phyloP scores from a whole-genome alignment of 352 stramenopile species.

The Saprolegnia diclina region DNA sequence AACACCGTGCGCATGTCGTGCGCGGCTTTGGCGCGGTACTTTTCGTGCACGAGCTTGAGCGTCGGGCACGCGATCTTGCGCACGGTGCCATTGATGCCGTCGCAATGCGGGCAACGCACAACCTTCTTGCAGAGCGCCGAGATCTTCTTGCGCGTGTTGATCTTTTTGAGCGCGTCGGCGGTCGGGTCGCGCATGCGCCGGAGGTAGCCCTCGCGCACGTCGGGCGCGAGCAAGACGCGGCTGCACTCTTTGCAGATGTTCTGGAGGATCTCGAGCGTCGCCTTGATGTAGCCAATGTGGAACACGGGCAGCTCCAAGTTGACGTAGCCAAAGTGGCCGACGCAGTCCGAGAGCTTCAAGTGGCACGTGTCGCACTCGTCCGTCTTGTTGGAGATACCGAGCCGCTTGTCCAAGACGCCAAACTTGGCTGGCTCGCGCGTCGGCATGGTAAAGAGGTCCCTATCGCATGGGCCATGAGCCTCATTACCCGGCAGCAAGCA shows the following conservation, averaged over 20 bases:
- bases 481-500: conserved; percentile 24
- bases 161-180: conserved; percentile 68
- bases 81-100: conserved; percentile 95
- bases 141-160: conserved; percentile 91
- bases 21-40: conserved; percentile 87
- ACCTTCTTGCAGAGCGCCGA: conserved; percentile 96
- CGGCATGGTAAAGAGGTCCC: conserved; percentile 97
- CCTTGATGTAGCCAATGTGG: conserved; percentile 99
- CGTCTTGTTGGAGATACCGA: conserved; percentile 98
- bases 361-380: conserved; percentile 90
- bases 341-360: conserved; percentile 94
- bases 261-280: conserved; percentile 96
- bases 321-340: conserved; percentile 97
- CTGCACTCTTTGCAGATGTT: conserved; percentile 98
- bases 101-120: conserved; percentile 93
- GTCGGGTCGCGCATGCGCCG: conserved; percentile 82
- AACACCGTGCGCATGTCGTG: conserved; percentile 83
- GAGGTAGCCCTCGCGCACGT: conserved; percentile 85
- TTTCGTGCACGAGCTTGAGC: conserved; percentile 98
- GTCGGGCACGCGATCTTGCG: conserved; percentile 96
- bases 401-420: conserved; percentile 94
- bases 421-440: conserved; percentile 86
- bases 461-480: conserved; percentile 33
- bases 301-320: conserved; percentile 96
- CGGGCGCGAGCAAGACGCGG: conserved; percentile 89